A percentile compares a stretch with the other conserved stretches of the same genome.
Evolutionary conservation across 306 rosid genomes (phyloP).

Genomic region (Medicago ruthenica): DNA sequence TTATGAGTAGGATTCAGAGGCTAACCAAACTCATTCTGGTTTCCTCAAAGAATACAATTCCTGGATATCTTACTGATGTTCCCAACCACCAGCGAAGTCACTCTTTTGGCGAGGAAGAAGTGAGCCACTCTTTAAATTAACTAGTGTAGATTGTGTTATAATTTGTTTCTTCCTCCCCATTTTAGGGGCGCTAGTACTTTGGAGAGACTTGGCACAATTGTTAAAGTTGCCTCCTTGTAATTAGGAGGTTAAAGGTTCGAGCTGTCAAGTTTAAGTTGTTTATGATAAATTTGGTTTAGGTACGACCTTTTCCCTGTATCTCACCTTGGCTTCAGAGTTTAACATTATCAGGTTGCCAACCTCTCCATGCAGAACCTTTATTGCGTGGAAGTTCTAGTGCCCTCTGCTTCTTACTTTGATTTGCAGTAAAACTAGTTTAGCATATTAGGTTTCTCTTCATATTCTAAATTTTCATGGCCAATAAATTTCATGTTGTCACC

Average conservation of each 20-base stretch:
- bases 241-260: not conserved
- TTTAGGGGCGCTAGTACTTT: conserved; percentile 14
- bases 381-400: not conserved
- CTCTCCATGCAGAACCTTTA: not conserved
- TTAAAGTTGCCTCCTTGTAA: conserved; percentile 4
- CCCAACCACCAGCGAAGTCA: conserved; percentile 78
- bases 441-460: conserved; percentile 10
- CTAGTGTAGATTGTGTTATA: conserved; percentile 13
- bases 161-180: not conserved
- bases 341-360: conserved; percentile 13
- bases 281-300: not conserved
- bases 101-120: conserved; percentile 88
- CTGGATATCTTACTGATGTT: conserved; percentile 78
- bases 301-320: not conserved
- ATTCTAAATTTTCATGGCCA: conserved; percentile 1
- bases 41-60: conserved; percentile 90
- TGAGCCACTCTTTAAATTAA: conserved; percentile 56
- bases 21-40: conserved; percentile 97
- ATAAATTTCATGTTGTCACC: conserved; percentile 6
- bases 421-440: conserved; percentile 9
- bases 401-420: conserved; percentile 16
- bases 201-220: not conserved
- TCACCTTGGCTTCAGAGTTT: not conserved
- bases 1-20: conserved; percentile 98
- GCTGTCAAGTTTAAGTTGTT: not conserved